Conservation (phyloP, 768 basidiomycete species). For the Lactarius evosmus region DNA sequence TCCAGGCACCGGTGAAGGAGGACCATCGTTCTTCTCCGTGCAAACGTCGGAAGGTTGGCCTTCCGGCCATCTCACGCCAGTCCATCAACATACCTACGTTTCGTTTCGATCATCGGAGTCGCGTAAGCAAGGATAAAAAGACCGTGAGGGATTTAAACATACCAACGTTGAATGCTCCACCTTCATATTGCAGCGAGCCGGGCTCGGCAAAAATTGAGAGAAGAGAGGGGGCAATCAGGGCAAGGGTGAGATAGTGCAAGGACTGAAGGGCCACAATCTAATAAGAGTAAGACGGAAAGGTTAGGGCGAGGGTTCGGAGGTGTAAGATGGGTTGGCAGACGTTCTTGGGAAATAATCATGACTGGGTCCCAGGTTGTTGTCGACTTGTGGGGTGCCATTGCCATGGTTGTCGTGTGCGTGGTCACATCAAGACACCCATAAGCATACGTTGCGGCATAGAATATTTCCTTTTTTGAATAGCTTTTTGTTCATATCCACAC, state of each 20-base stretch:
- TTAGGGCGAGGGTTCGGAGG: constrained; percentile 21
- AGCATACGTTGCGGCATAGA: background rate
- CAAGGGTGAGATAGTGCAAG: constrained; percentile 88
- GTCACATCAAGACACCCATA: background rate
- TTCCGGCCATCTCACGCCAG: constrained; percentile 93
- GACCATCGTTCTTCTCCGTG: constrained; percentile 65
- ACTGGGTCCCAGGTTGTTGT: constrained; percentile 83
- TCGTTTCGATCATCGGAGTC: constrained; percentile 6
- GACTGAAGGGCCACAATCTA: constrained; percentile 94
- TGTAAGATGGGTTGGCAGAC: constrained; percentile 23
- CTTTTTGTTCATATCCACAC: too few relatives aligned
- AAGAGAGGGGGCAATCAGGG: constrained; percentile 76
- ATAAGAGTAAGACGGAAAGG: constrained; percentile 1
- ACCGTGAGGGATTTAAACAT: constrained; percentile 31
- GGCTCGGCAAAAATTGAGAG: constrained; percentile 72
- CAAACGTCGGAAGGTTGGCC: constrained; percentile 66
- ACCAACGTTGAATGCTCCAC: constrained; percentile 79
- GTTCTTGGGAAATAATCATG: constrained; percentile 80
- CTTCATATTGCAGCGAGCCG: constrained; percentile 66
- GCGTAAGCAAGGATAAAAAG: constrained; percentile 1
- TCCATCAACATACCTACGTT: constrained; percentile 85
- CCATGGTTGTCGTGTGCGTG: constrained; percentile 32
- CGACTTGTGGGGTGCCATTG: constrained; percentile 42
- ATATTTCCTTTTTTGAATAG: background rate
- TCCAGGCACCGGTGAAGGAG: constrained; percentile 72